Conservation (phyloP, 2,329 filamentous ascomycete genomes). For the Lecanoromycetidae sp. region DNA sequence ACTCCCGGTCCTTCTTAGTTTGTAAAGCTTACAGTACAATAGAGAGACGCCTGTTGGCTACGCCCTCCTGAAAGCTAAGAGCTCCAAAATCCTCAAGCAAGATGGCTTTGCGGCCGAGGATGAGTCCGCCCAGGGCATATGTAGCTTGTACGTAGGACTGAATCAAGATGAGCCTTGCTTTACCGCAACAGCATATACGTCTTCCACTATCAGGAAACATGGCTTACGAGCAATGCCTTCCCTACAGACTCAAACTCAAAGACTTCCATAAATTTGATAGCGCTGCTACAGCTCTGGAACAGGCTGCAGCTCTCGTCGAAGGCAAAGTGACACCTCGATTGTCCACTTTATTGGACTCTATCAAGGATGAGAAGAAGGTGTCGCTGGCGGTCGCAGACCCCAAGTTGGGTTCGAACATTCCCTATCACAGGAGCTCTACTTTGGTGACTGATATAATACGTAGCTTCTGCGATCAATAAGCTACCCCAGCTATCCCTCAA, state of each 20-base stretch:
- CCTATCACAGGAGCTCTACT: not conserved
- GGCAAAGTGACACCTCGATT: conserved; percentile 90
- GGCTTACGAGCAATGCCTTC: no score
- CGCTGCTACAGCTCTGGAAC: conserved; percentile 73
- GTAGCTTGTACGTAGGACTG: conserved; percentile 57
- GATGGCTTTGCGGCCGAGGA: conserved; percentile 66
- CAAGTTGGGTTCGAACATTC: conserved; percentile 54
- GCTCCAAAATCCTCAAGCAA: conserved; percentile 94
- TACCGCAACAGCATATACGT: no score
- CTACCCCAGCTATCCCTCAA: conserved; percentile 77
- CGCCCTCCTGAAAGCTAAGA: conserved; percentile 93
- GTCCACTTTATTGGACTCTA: conserved; percentile 65
- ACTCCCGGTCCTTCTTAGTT: not conserved
- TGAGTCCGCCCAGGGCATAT: conserved; percentile 69
- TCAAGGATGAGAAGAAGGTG: conserved; percentile 96
- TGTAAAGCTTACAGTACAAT: conserved; percentile 3
- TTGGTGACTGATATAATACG: not conserved
- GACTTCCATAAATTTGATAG: conserved; percentile 96
- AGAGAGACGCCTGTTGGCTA: conserved; percentile 93
- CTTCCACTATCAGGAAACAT: no score
- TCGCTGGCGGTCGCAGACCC: conserved; percentile 88
- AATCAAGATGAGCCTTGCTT: not conserved
- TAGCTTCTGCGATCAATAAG: conserved; percentile 77
- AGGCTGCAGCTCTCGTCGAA: conserved; percentile 77
- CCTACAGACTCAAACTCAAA: conserved; percentile 77